Evolutionary conservation across 495 filamentous ascomycete species (phyloP).

Genomic region (Immersiella caudata): DNA sequence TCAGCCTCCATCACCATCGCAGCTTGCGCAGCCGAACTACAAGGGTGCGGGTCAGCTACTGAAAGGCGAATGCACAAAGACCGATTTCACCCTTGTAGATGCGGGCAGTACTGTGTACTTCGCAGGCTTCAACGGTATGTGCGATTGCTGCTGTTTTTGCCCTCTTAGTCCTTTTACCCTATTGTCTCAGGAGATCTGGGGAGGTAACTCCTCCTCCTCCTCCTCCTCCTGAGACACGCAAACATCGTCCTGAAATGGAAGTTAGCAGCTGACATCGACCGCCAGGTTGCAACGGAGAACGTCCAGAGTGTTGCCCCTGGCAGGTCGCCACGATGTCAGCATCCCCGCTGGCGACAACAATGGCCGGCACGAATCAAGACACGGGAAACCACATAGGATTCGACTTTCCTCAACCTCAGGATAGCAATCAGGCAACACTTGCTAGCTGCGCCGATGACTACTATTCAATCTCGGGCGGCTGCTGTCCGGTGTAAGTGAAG

Average conservation of each 20-base stretch:
- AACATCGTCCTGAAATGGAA: no score
- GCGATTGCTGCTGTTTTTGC: no score
- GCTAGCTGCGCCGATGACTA: slow-evolving; percentile 33
- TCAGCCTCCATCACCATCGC: slow-evolving; percentile 3
- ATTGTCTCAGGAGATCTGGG: no score
- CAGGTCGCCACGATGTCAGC: slow-evolving; percentile 18
- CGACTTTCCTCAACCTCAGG: slow-evolving; percentile 28
- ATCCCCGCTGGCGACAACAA: background rate
- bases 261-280: no score
- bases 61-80: slow-evolving; percentile 25
- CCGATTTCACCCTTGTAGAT: slow-evolving; percentile 35
- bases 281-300: slow-evolving; percentile 32
- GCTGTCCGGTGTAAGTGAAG: slow-evolving; percentile 31
- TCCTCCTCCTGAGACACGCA: no score
- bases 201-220: no score
- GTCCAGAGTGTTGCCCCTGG: slow-evolving; percentile 37
- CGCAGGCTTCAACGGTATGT: slow-evolving; percentile 32
- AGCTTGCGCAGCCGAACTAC: slow-evolving; percentile 23
- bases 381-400: slow-evolving; percentile 12
- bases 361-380: slow-evolving; percentile 1
- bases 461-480: slow-evolving; percentile 34
- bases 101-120: slow-evolving; percentile 31
- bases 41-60: slow-evolving; percentile 29
- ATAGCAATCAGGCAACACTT: slow-evolving; percentile 17
- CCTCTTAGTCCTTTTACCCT: no score